Evolutionary conservation across 208 protist species (phyloP), one percentile per base, ranked within the genome.

Genomic region (Trypanosoma mega): DNA sequence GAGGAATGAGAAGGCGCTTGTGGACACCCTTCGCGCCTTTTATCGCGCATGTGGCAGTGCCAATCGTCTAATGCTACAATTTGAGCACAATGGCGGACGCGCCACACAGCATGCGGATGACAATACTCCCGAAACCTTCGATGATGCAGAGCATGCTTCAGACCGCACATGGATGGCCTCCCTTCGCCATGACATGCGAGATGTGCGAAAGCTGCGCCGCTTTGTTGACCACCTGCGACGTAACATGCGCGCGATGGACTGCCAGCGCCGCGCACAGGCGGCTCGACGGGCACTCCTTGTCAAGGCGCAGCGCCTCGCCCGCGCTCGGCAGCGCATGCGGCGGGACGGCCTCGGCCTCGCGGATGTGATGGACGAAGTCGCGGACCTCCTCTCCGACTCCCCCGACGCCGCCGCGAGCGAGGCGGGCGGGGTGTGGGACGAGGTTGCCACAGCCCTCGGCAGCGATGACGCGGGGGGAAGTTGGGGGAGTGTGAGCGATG

Each of bases 201-300:
- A 89, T 48, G 65, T 90, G 1, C 72, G 72, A 5, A 72, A 74
- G n/a, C 68, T 93, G 12, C 78, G 80, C 27, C 72, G 66, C 4
- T 90, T 93, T 24, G 72, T 77, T 49, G 47, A 48, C 3, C 82
- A 74, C 29, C 70, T 93, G 14, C 58, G 80, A 21, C 46, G 67
- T 16, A 76, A 89, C 45, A 48, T 93, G 2, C 57, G 65, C 26
- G 24, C 36, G 6, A 44, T 93, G 4, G 82, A 90, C 36, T 39
- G 73, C 44, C 75, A 85, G 53, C 74, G 68, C 20, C 73, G 76
- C 41, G 67, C 77, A 9, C 63, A 64, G 2, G 56, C 51, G 2
- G 63, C 68, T 7, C 58, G 74, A 43, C 53, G 30, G 16, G 53
- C 48, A 47, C 72, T 89, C n/a, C 59, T 93, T 14, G 33, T 43